These are phyloP conservation scores for Schizosaccharomyces versatilis DNA, from an alignment of 1,139 yeast species.

Conservation along the genomic window DNA sequence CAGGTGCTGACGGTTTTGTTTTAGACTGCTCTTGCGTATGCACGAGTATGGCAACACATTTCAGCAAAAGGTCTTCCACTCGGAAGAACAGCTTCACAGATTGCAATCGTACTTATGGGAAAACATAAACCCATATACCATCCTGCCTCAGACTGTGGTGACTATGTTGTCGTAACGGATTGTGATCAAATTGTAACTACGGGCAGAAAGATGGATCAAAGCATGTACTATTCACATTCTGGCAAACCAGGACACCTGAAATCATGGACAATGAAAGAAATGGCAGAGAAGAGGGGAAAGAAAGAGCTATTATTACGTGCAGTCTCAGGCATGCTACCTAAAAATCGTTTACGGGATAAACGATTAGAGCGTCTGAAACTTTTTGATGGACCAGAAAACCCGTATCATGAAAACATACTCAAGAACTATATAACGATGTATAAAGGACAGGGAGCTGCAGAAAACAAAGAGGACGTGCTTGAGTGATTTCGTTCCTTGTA, in stretches of 20 bases:
- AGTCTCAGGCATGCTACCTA: constrained; percentile 89
- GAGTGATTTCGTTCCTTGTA: no score
- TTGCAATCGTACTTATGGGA: constrained; percentile 76
- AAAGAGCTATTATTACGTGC: constrained; percentile 66
- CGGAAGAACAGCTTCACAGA: constrained; percentile 78
- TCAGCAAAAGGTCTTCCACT: constrained; percentile 71
- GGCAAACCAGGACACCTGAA: constrained; percentile 77
- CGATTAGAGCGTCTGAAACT: constrained; percentile 70
- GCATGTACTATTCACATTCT: constrained; percentile 79
- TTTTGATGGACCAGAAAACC: constrained; percentile 73
- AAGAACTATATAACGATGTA: neutral
- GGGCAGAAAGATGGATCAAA: constrained; percentile 64
- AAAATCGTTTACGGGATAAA: constrained; percentile 56
- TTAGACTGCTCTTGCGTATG: constrained; percentile 34
- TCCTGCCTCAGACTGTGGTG: constrained; percentile 66
- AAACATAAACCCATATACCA: constrained; percentile 86
- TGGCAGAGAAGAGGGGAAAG: constrained; percentile 61
- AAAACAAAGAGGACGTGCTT: no score
- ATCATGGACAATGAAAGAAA: constrained; percentile 57
- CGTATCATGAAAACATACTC: constrained; percentile 50
- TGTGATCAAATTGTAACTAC: constrained; percentile 60
- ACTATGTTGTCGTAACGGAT: constrained; percentile 88
- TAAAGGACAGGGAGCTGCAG: no score
- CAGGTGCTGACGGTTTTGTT: neutral
- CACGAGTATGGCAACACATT: constrained; percentile 88